These are phyloP conservation scores for Fusarium azukiicola DNA, from an alignment of 2,329 filamentous ascomycete species.

Conservation along the genomic window DNA sequence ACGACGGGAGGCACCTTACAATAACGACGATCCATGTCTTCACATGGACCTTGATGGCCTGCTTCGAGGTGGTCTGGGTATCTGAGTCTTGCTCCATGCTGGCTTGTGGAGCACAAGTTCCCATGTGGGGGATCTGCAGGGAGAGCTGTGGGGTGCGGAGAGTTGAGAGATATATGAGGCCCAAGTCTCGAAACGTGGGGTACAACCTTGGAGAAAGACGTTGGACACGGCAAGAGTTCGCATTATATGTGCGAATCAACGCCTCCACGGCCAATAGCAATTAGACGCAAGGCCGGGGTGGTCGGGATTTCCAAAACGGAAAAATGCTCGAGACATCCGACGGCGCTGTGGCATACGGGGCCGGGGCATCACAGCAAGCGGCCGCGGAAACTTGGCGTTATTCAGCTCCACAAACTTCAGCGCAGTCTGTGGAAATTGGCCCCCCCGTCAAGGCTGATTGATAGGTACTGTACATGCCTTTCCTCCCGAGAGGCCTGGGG, in stretches of 20 bases:
- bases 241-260: neutral
- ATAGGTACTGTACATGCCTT: too few relatives aligned
- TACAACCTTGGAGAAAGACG: neutral
- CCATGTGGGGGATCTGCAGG: neutral
- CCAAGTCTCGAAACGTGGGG: neutral
- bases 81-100: neutral
- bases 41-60: neutral
- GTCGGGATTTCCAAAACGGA: neutral
- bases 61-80: neutral
- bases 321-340: neutral
- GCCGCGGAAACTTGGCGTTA: neutral
- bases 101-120: neutral
- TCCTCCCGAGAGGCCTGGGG: neutral
- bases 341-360: neutral
- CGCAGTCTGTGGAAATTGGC: too few relatives aligned
- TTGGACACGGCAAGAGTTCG: neutral
- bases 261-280: neutral
- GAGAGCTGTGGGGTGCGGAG: neutral
- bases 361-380: neutral
- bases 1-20: neutral
- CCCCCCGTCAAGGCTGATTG: too few relatives aligned
- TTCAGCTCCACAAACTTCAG: neutral
- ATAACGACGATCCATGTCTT: neutral
- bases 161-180: neutral
- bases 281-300: neutral